phyloP scores from a whole-genome alignment of 768 basidiomycete species.

The Trametes cingulata region DNA sequence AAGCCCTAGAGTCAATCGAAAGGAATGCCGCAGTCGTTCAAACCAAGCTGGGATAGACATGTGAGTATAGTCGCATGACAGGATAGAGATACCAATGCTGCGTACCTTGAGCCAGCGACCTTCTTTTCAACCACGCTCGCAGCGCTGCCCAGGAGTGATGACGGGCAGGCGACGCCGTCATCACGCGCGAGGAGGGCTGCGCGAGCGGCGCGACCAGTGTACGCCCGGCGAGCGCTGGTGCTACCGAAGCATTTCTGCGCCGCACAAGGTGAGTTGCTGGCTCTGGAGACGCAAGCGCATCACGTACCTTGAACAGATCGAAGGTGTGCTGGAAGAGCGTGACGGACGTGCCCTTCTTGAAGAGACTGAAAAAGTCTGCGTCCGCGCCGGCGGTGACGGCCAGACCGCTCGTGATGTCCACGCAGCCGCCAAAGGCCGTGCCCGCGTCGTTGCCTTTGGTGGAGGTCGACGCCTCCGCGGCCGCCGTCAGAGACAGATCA shows the following conservation, averaged over 20 bases:
- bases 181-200: constrained; percentile 1
- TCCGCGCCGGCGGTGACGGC: constrained; percentile 25
- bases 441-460: constrained; percentile 16
- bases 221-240: constrained; percentile 13
- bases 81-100: background rate
- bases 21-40: constrained; percentile 13
- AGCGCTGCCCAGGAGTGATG: background rate
- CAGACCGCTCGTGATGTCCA: constrained; percentile 25
- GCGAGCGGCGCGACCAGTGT: constrained; percentile 5
- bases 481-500: constrained; percentile 28
- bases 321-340: constrained; percentile 26
- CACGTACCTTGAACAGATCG: constrained; percentile 28
- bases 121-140: constrained; percentile 8
- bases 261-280: background rate
- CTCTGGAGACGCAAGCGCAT: background rate
- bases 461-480: background rate
- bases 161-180: constrained; percentile 3
- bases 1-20: constrained; percentile 13
- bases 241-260: constrained; percentile 25
- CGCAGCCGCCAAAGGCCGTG: constrained; percentile 22
- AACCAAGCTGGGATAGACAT: background rate
- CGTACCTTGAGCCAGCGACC: constrained; percentile 15
- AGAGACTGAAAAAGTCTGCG: constrained; percentile 27
- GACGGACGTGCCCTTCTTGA: constrained; percentile 22
- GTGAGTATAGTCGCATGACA: background rate